Evolutionary conservation across 345 rosid genomes (phyloP).

Genomic region (Corymbia maculata): DNA sequence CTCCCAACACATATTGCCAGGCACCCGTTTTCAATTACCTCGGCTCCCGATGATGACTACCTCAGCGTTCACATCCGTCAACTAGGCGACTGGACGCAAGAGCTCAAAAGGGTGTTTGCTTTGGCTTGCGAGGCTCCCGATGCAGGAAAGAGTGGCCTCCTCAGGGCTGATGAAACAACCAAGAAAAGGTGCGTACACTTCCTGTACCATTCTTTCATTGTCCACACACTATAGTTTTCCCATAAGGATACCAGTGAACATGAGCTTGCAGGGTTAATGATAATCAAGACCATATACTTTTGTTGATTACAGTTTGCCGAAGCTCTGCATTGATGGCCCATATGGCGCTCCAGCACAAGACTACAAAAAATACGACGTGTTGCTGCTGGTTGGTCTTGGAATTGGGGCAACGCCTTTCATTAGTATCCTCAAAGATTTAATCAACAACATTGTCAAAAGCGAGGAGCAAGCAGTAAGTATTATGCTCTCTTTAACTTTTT

Average conservation of each 20-base stretch:
- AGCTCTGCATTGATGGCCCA: conserved; percentile 92
- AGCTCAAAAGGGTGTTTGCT: conserved; percentile 71
- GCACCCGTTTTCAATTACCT: conserved; percentile 99
- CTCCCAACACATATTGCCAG: conserved; percentile 13
- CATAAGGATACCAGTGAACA: background rate
- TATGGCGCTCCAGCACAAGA: conserved; percentile 99
- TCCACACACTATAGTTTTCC: background rate
- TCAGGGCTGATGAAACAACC: conserved; percentile 93
- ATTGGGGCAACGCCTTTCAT: conserved; percentile 99
- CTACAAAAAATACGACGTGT: conserved; percentile 76
- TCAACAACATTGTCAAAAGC: conserved; percentile 77
- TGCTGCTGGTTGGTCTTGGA: conserved; percentile 89
- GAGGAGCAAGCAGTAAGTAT: conserved; percentile 86
- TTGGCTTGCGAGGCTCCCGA: conserved; percentile 81
- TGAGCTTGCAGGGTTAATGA: background rate
- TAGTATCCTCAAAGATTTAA: conserved; percentile 89
- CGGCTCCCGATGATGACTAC: conserved; percentile 92
- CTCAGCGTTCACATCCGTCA: conserved; percentile 92
- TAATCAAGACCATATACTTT: background rate
- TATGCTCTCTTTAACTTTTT: background rate
- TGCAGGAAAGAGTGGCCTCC: conserved; percentile 93
- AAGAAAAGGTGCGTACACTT: conserved; percentile 46
- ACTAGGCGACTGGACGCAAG: conserved; percentile 98
- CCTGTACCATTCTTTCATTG: background rate
- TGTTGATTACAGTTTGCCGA: conserved; percentile 61